phyloP scores from a whole-genome alignment of 2,329 filamentous ascomycete species.

The Trichoderma polysporum region DNA sequence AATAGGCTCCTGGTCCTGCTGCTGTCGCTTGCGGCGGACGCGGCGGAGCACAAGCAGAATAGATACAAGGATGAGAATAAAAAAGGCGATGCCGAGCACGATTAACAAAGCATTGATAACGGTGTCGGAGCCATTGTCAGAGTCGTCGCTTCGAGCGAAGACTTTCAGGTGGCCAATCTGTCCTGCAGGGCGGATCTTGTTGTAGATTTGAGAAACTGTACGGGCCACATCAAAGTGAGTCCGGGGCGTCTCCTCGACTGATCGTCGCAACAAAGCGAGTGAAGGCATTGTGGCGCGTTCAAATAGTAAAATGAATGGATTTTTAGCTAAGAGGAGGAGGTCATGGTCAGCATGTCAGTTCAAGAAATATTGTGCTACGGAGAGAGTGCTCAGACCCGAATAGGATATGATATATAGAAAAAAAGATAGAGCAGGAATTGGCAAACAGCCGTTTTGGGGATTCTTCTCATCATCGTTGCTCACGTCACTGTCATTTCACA shows the following conservation, averaged over 20 bases:
- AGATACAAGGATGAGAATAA: conserved; percentile 67
- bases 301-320: conserved; percentile 10
- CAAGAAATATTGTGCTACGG: not conserved
- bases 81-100: conserved; percentile 73
- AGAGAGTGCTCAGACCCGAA: not conserved
- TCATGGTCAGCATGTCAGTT: conserved; percentile 15
- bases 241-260: conserved; percentile 10
- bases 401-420: not conserved
- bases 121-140: conserved; percentile 51
- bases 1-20: conserved; percentile 45
- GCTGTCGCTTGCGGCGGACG: conserved; percentile 50
- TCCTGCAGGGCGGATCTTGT: conserved; percentile 7
- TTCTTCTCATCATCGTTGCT: not conserved
- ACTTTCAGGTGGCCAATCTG: conserved; percentile 14
- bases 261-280: conserved; percentile 18
- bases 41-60: conserved; percentile 72
- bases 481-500: conserved; percentile 3
- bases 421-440: not conserved
- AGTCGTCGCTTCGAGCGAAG: conserved; percentile 28
- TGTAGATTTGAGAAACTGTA: conserved; percentile 9
- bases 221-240: conserved; percentile 7
- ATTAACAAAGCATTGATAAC: conserved; percentile 77
- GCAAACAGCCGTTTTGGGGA: not conserved
- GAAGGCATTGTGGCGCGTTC: conserved; percentile 19
- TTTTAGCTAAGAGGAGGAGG: not conserved